Evolutionary conservation across 768 basidiomycete genomes (phyloP).

Genomic region (Lactifluus pinguis): DNA sequence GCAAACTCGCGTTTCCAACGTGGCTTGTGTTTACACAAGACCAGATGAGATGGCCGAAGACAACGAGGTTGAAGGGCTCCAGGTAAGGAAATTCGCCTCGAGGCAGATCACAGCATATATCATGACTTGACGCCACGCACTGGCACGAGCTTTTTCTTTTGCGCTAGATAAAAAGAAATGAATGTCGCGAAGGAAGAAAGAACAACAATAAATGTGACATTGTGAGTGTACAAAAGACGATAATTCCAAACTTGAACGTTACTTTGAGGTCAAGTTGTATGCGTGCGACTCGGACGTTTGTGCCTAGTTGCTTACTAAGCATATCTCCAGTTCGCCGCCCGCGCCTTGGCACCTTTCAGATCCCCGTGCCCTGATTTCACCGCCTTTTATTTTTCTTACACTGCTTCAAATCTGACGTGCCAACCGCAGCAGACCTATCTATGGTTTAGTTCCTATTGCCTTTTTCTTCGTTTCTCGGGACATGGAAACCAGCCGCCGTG

Average conservation of each 20-base stretch:
- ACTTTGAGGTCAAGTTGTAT: background rate
- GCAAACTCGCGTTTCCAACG: slow-evolving; percentile 22
- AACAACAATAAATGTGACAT: background rate
- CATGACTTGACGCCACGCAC: slow-evolving; percentile 14
- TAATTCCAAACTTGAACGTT: background rate
- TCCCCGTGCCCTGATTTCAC: background rate
- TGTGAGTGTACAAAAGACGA: background rate
- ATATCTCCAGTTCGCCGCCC: background rate
- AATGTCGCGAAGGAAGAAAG: background rate
- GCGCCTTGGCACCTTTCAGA: background rate
- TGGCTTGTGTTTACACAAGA: slow-evolving; percentile 18
- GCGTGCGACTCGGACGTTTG: background rate
- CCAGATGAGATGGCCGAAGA: slow-evolving; percentile 15
- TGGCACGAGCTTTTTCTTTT: background rate
- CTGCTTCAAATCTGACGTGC: background rate
- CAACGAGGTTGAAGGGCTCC: slow-evolving; percentile 17
- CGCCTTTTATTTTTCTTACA: too few relatives aligned
- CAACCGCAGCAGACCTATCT: background rate
- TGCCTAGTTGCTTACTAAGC: background rate
- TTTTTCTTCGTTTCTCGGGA: background rate
- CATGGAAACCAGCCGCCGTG: background rate
- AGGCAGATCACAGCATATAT: slow-evolving; percentile 20
- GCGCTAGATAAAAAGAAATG: background rate
- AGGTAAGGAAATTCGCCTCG: slow-evolving; percentile 21
- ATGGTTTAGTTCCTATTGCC: too few relatives aligned